These are phyloP conservation scores for Syncephalastrum racemosum DNA, from an alignment of 371 early-diverging fungal species.

Conservation along the genomic window DNA sequence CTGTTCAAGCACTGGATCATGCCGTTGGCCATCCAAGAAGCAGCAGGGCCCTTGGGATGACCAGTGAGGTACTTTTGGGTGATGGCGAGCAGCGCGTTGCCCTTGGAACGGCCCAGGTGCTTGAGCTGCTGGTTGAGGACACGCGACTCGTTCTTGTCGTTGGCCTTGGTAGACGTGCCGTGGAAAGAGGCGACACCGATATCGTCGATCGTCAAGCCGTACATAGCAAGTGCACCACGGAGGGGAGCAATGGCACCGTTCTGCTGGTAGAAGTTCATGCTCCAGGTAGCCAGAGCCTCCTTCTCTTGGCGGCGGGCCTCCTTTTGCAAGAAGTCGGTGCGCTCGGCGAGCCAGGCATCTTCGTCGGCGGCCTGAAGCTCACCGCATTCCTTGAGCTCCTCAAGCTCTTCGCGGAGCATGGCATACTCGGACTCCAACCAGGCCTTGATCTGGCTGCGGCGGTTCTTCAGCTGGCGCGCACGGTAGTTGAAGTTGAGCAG, in stretches of 20 bases:
- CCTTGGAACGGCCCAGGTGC: constrained; percentile 89
- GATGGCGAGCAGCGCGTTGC: constrained; percentile 80
- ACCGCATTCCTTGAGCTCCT: constrained; percentile 64
- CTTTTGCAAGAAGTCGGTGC: constrained; percentile 81
- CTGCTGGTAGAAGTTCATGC: constrained; percentile 84
- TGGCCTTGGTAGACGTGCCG: constrained; percentile 95
- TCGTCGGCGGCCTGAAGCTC: constrained; percentile 63
- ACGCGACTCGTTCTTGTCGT: constrained; percentile 95
- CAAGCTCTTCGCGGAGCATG: constrained; percentile 70
- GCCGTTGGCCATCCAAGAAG: constrained; percentile 98
- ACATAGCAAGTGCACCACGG: constrained; percentile 90
- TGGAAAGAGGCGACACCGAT: constrained; percentile 98
- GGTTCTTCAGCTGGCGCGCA: constrained; percentile 77
- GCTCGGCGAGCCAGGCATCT: constrained; percentile 69
- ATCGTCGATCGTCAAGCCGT: constrained; percentile 91
- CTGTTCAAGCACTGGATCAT: constrained; percentile 85
- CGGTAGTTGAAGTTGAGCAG: constrained; percentile 91
- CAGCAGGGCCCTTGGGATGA: constrained; percentile 97
- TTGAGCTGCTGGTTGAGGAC: constrained; percentile 86
- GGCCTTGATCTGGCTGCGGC: constrained; percentile 79
- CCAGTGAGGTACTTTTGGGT: constrained; percentile 97
- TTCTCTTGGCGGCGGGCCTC: constrained; percentile 87
- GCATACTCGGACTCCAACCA: constrained; percentile 89
- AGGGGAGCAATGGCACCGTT: constrained; percentile 87
- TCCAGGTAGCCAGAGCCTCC: constrained; percentile 81